Percentiles rank a stretch among this genome's conserved stretches.
Evolutionary conservation across 441 rosid genomes (phyloP).

Genomic region (Lepidium campestre): DNA sequence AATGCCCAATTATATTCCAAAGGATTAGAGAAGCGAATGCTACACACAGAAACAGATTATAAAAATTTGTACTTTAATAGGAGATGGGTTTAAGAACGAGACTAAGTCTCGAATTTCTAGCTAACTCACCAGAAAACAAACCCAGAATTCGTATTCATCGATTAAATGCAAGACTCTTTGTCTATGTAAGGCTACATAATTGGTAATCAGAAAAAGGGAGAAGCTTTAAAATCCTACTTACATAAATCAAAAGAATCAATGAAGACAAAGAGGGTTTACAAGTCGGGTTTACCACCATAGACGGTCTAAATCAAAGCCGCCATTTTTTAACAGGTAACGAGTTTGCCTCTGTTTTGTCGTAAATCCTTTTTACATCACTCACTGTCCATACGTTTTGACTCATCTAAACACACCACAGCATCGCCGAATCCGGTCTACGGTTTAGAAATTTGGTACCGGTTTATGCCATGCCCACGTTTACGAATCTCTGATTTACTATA

Average conservation of each 20-base stretch:
- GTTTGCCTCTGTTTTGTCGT: background rate
- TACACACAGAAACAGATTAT: background rate
- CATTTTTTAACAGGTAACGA: background rate
- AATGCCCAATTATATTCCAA: background rate
- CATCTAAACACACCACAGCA: background rate
- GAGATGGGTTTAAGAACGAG: background rate
- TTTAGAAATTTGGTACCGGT: slow-evolving; percentile 1
- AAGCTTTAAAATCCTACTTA: background rate
- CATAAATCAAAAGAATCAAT: background rate
- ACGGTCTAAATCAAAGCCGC: slow-evolving; percentile 8
- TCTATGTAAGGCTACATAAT: background rate
- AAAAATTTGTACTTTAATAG: background rate
- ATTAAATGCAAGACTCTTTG: background rate
- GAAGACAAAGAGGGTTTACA: background rate
- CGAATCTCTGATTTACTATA: too few species aligned
- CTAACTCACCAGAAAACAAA: background rate
- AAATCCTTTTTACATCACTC: background rate
- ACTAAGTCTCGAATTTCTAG: background rate
- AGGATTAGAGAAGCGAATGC: background rate
- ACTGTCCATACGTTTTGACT: background rate
- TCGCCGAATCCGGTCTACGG: background rate
- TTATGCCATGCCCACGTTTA: background rate
- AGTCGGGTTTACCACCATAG: background rate
- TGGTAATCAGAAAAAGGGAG: background rate
- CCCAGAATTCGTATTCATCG: background rate